Conservation (phyloP, 1,139 yeast species). For the Yamadazyma pseudoaaseri region DNA sequence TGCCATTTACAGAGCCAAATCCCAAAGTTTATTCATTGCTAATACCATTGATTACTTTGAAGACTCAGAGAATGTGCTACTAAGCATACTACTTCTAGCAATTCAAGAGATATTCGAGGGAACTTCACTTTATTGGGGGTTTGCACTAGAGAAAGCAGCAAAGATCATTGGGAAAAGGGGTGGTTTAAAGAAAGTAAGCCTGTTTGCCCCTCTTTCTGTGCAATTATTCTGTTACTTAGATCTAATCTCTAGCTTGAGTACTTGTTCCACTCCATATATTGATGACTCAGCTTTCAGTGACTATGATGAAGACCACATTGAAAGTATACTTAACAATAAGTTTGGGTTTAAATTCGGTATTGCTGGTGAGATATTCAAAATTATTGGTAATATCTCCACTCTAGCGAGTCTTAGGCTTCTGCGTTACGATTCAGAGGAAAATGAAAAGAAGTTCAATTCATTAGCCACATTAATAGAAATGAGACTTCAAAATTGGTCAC, state of each 20-base stretch:
- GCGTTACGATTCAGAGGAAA: constrained; percentile 13
- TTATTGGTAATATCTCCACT: constrained; percentile 23
- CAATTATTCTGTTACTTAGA: constrained; percentile 23
- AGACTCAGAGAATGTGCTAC: constrained; percentile 14
- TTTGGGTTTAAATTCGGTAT: constrained; percentile 23
- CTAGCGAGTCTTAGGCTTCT: constrained; percentile 16
- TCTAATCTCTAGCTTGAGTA: constrained; percentile 19
- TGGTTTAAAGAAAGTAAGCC: constrained; percentile 16
- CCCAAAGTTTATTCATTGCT: constrained; percentile 16
- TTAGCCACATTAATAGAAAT: constrained; percentile 20
- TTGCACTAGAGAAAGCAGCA: constrained; percentile 19
- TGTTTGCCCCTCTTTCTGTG: constrained; percentile 17
- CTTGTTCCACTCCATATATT: constrained; percentile 19
- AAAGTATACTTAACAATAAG: constrained; percentile 17
- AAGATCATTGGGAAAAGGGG: constrained; percentile 17
- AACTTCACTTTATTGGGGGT: constrained; percentile 18
- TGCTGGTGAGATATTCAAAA: constrained; percentile 21
- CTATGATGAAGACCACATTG: constrained; percentile 18
- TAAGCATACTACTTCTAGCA: constrained; percentile 17
- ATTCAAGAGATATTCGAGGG: constrained; percentile 21
- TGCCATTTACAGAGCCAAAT: constrained; percentile 15
- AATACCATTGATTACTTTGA: constrained; percentile 11
- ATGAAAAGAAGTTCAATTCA: constrained; percentile 17
- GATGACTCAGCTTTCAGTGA: constrained; percentile 12
- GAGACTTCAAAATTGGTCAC: constrained; percentile 20